Evolutionary conservation across 2,329 filamentous ascomycete genomes (phyloP).

Genomic region (Colletotrichum paranaense): DNA sequence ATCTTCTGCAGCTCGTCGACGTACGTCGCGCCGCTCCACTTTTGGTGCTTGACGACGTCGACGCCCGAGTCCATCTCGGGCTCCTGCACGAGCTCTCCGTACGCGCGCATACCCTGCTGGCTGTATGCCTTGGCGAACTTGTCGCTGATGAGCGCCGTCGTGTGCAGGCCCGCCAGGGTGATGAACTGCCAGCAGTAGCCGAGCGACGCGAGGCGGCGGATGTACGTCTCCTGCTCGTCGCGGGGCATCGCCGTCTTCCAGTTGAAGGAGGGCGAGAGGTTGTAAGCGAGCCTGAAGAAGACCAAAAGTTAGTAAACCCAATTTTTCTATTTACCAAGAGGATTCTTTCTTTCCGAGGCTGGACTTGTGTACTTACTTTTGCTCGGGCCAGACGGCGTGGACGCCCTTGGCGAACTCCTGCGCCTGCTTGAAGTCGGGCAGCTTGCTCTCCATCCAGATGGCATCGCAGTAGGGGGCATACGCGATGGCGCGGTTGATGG

Average conservation of each 20-base stretch:
- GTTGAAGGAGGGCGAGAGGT: constrained; percentile 99
- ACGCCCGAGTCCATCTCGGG: constrained; percentile 92
- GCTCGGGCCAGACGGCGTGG: constrained; percentile 93
- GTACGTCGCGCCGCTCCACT: constrained; percentile 96
- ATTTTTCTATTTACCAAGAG: not conserved
- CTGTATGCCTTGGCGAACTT: constrained; percentile 87
- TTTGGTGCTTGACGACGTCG: constrained; percentile 98
- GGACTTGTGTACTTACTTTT: constrained; percentile 75
- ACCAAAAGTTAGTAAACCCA: not conserved
- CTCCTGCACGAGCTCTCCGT: constrained; percentile 97
- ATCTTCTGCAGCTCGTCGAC: constrained; percentile 96
- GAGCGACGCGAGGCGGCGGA: constrained; percentile 83
- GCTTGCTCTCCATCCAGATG: constrained; percentile 99
- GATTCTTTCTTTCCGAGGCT: not conserved
- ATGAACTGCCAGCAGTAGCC: constrained; percentile 99
- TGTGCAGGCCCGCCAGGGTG: constrained; percentile 97
- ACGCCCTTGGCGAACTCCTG: constrained; percentile 94
- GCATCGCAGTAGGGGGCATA: constrained; percentile 95
- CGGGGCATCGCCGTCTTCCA: constrained; percentile 98
- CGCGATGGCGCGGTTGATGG: constrained; percentile 88
- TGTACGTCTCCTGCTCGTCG: constrained; percentile 96
- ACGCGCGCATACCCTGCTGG: constrained; percentile 90
- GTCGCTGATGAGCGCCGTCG: constrained; percentile 91
- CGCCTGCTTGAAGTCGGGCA: constrained; percentile 91
- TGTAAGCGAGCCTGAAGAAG: constrained; percentile 83